Evolutionary conservation across 148 eudicot genomes (phyloP), one percentile per base, ranked within the genome.

Genomic region (Vaccinium vitisidaea): DNA sequence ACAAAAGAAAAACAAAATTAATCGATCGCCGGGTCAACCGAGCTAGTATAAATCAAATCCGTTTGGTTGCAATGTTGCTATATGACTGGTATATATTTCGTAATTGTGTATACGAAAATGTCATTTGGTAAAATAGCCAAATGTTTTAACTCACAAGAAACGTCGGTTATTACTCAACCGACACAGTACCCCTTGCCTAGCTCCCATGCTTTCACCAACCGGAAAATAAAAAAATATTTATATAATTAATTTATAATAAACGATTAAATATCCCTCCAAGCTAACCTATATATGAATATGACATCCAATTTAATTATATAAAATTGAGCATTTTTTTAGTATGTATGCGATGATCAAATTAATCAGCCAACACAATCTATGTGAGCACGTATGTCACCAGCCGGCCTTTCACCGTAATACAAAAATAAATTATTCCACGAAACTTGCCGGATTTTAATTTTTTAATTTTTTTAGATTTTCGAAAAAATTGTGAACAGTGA

Each of bases 401-500:
- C 92, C 90, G 89, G 91, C 89, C 48, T 81, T 87, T 83, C 49
- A 10, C 50, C 58, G 12, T 55, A n/a, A 30, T 25, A 19, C 21
- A 30, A 19, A 25, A 16, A 55, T 32, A 85, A 70, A 84, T 8
- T 30, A 52, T 50, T 43, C 48, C 76, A 67, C 75, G 36, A 77
- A 83, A 83, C 53, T 85, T 52, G 85, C 87, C 84, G 86, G 84
- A 87, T 76, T 81, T 79, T 83, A 84, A 50, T 85, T 18, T 82
- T 79, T 39, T 19, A 73, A 19, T 19, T 19, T 46, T 84, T 25
- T 83, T 80, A 75, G 84, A 83, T 88, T 82, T 83, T 27, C 5
- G 85, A 83, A 88, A 88, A 73, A 69, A 80, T 48, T 74, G 82
- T 77, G 86, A 59, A 80, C 69, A 86, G 84, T 85, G 83, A 87